phyloP scores from a whole-genome alignment of 2,329 filamentous ascomycete species.

The Fusarium pseudoanthophilum region DNA sequence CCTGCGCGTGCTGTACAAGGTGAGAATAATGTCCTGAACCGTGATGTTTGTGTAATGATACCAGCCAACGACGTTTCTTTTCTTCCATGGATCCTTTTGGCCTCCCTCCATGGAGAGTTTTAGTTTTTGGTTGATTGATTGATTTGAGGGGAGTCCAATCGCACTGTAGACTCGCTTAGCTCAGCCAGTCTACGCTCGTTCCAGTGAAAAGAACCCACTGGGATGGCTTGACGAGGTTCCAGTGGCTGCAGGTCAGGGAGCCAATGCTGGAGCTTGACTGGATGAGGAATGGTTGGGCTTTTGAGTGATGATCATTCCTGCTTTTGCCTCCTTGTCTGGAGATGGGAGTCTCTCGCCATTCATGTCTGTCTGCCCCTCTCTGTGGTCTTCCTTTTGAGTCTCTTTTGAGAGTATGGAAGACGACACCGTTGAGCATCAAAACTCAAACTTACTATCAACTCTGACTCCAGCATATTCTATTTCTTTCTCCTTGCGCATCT shows the following conservation, averaged over 20 bases:
- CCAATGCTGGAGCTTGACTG: slow-evolving; percentile 9
- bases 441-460: background rate
- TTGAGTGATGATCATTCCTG: slow-evolving; percentile 26
- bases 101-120: background rate
- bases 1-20: slow-evolving; percentile 25
- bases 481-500: too few relatives aligned
- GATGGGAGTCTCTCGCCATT: slow-evolving; percentile 28
- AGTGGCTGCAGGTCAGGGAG: slow-evolving; percentile 34
- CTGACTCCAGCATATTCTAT: background rate
- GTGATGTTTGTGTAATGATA: slow-evolving; percentile 28
- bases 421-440: background rate
- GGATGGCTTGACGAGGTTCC: slow-evolving; percentile 27
- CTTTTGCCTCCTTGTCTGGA: slow-evolving; percentile 23
- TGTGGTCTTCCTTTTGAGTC: slow-evolving; percentile 1
- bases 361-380: slow-evolving; percentile 35
- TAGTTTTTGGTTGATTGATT: background rate
- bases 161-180: slow-evolving; percentile 39
- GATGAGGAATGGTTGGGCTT: background rate
- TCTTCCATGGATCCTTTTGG: background rate
- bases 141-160: background rate
- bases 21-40: slow-evolving; percentile 18
- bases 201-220: slow-evolving; percentile 20
- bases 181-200: slow-evolving; percentile 33
- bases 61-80: background rate
- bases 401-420: background rate